Evolutionary conservation across 2,329 filamentous ascomycete genomes (phyloP).

Genomic region (Tothia fuscella): DNA sequence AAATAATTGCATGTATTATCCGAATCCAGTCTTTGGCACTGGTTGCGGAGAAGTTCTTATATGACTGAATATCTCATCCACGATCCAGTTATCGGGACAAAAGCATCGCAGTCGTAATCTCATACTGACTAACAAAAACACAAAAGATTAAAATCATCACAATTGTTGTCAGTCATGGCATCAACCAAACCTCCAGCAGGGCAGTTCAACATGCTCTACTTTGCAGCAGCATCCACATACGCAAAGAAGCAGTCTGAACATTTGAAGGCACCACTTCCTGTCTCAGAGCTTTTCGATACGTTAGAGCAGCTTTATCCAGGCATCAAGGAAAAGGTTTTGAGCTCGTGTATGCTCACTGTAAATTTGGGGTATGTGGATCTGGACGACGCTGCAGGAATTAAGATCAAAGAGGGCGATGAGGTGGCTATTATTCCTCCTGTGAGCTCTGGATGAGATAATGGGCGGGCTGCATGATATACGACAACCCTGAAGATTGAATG

Average conservation of each 20-base stretch:
- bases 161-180: conserved; percentile 22
- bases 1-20: too few relatives aligned
- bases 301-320: conserved; percentile 61
- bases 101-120: too few relatives aligned
- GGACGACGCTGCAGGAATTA: conserved; percentile 30
- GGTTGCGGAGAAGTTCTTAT: too few relatives aligned
- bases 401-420: conserved; percentile 64
- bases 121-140: too few relatives aligned
- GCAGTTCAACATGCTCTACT: conserved; percentile 74
- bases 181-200: conserved; percentile 40
- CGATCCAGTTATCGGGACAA: too few relatives aligned
- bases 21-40: too few relatives aligned
- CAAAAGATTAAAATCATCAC: too few relatives aligned
- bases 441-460: conserved; percentile 56
- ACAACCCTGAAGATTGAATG: too few relatives aligned
- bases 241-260: conserved; percentile 56
- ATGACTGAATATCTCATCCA: too few relatives aligned
- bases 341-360: conserved; percentile 64
- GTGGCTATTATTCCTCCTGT: conserved; percentile 82
- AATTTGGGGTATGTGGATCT: conserved; percentile 74
- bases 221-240: conserved; percentile 61
- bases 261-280: conserved; percentile 52
- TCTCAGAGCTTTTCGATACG: conserved; percentile 50
- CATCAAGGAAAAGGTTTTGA: conserved; percentile 55
- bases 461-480: too few relatives aligned